Evolutionary conservation across 75 land plant species (phyloP).

Genomic region (Larix kaempferi): DNA sequence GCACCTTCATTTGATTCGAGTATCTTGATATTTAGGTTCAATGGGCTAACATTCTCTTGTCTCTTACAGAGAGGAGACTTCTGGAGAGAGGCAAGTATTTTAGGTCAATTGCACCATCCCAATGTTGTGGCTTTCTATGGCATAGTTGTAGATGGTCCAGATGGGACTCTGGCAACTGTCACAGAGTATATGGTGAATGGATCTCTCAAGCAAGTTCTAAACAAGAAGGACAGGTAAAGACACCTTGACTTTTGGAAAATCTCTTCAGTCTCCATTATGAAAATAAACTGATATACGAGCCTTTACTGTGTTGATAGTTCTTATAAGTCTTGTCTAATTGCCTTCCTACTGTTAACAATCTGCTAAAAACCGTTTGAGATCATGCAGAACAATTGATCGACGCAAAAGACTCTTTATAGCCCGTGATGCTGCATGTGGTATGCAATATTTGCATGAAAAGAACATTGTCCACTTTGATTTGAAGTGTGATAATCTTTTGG

Average conservation of each 20-base stretch:
- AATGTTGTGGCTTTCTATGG: constrained; percentile 57
- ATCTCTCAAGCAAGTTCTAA: constrained; percentile 46
- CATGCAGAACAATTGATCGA: constrained; percentile 31
- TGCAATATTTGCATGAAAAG: constrained; percentile 52
- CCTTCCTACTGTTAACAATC: neutral
- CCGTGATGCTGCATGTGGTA: constrained; percentile 55
- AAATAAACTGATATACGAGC: neutral
- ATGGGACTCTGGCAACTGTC: constrained; percentile 45
- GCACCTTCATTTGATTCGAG: neutral
- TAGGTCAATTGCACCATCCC: constrained; percentile 41
- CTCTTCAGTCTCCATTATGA: neutral
- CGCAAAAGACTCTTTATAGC: constrained; percentile 36
- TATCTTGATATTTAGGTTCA: neutral
- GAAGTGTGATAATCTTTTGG: constrained; percentile 48
- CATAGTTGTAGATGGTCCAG: constrained; percentile 40
- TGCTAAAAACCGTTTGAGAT: neutral
- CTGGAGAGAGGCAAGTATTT: constrained; percentile 40
- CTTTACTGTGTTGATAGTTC: neutral
- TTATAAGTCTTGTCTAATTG: neutral
- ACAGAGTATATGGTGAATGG: constrained; percentile 57
- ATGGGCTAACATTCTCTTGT: too few species aligned
- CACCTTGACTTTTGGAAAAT: neutral
- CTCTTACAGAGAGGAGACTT: constrained; percentile 28
- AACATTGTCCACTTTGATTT: constrained; percentile 53
- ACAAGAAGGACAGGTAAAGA: constrained; percentile 35